phyloP scores from a whole-genome alignment of 2,329 filamentous ascomycete species.

The Alternaria sp. region DNA sequence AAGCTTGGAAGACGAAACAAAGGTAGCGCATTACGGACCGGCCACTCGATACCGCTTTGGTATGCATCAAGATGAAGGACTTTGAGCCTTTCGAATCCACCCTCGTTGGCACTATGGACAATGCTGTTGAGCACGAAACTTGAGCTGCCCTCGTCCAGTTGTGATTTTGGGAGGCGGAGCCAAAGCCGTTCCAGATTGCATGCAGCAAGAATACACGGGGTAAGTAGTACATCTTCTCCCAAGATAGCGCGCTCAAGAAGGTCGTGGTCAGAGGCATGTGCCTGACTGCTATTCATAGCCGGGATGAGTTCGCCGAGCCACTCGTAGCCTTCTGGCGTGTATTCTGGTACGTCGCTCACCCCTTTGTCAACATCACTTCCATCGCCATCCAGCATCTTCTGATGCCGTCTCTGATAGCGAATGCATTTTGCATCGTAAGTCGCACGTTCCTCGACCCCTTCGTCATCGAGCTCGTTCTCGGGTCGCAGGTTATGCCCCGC shows the following conservation, averaged over 20 bases:
- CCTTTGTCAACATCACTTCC: not conserved
- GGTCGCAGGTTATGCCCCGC: not conserved
- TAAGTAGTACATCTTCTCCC: not conserved
- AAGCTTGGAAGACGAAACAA: not conserved
- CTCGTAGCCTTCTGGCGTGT: not conserved
- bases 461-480: not conserved
- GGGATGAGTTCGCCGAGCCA: not conserved
- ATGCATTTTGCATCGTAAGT: not conserved
- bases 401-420: not conserved
- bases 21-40: not conserved
- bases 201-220: not conserved
- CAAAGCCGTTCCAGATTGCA: not conserved
- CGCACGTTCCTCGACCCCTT: not conserved
- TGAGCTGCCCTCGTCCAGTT: not conserved
- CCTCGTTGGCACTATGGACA: not conserved
- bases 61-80: not conserved
- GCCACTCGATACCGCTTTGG: not conserved
- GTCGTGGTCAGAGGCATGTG: not conserved
- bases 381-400: not conserved
- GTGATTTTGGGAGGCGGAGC: not conserved
- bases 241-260: not conserved
- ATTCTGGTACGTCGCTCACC: not conserved
- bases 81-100: not conserved
- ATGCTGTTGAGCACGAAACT: not conserved
- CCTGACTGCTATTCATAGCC: not conserved